phyloP scores from a whole-genome alignment of 2,329 filamentous ascomycete genomes.

The Elsinoe australis region DNA sequence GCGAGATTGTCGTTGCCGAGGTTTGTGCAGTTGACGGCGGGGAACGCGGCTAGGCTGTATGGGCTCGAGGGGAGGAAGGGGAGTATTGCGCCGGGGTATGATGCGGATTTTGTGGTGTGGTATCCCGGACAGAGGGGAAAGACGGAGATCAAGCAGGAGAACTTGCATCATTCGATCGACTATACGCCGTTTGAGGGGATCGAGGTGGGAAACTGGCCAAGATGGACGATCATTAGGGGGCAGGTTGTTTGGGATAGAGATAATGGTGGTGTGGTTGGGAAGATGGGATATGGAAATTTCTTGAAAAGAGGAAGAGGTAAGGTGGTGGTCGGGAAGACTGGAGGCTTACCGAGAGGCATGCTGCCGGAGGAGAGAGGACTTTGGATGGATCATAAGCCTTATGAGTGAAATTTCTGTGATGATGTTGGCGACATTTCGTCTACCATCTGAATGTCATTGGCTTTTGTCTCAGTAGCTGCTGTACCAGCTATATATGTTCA shows the following conservation, averaged over 20 bases:
- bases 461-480: constrained; percentile 1
- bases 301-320: constrained; percentile 33
- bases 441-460: not conserved
- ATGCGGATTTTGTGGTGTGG: constrained; percentile 41
- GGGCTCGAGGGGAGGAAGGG: constrained; percentile 37
- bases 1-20: constrained; percentile 30
- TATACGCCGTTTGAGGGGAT: constrained; percentile 56
- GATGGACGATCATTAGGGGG: constrained; percentile 53
- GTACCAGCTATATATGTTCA: constrained; percentile 6
- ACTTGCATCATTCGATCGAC: constrained; percentile 55
- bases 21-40: constrained; percentile 40
- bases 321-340: constrained; percentile 27
- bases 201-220: constrained; percentile 52
- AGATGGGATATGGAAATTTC: constrained; percentile 30
- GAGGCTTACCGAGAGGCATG: constrained; percentile 28
- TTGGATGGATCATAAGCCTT: constrained; percentile 22
- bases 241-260: constrained; percentile 52
- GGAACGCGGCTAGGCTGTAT: constrained; percentile 40
- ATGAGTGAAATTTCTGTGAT: not conserved
- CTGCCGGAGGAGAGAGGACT: constrained; percentile 26
- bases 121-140: constrained; percentile 28
- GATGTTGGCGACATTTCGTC: not conserved
- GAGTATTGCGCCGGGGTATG: constrained; percentile 36
- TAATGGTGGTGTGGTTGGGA: constrained; percentile 39
- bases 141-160: constrained; percentile 33